Evolutionary conservation across 1,139 yeast species (phyloP), one percentile per base, ranked within the genome.

Genomic region (Candida labiduridarum): DNA sequence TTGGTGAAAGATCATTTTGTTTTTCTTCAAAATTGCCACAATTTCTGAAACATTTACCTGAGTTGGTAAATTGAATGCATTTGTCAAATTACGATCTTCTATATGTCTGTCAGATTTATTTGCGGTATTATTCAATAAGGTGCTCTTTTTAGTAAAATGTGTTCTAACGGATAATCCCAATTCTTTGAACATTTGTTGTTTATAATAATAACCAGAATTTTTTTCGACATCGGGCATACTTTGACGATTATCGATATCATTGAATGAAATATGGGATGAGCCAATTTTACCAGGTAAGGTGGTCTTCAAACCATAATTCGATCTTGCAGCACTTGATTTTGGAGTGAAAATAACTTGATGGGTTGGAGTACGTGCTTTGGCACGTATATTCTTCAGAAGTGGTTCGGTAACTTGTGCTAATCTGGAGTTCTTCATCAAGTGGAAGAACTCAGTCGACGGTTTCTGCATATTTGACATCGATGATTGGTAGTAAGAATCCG

Each of bases 161-260:
- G 72, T 65, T 52, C 64, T 72, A 49, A 74, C 67, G 11, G 71
- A 71, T 25, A 73, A 57, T 4, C 76, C 79, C 46, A 70, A 59
- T 59, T 76, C 81, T 59, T 76, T 79, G 56, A 74, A 76, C 59
- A 74, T 74, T 51, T 71, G 53, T 47, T 79, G 61, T 50, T 68
- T 73, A 57, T 74, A 72, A 55, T 67, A 63, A 39, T 67, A 62
- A 3, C 80, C 79, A 0, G 78, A 65, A 53, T 68, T 70, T 52
- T 74, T 75, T 56, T 76, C 81, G 10, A 76, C 79, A 61, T 76
- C 81, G 1, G 81, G 80, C 77, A 76, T 76, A 53, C 68, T 72
- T 52, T 65, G 68, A 50, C 61, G 59, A 57, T 76, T 76, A 58
- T 76, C 81, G 33, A 76, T 67, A 56, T 76, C 76, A 58, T 76